Evolutionary conservation across 352 stramenopile species (phyloP).

Genomic region (Phytopythium mirpurense): DNA sequence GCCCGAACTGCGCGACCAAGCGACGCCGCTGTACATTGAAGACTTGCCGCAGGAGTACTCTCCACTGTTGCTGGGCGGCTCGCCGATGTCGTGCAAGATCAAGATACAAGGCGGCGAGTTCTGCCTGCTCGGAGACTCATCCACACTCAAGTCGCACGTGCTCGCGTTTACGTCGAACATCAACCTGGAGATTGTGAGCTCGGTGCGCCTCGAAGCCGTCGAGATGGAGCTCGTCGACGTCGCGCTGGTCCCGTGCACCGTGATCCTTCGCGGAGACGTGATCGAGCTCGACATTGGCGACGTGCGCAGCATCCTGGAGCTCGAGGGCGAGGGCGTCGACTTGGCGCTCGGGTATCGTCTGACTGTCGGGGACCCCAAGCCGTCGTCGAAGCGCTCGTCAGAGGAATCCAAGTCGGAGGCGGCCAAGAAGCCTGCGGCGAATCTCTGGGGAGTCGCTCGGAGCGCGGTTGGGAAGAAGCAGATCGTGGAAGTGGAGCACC

Average conservation of each 20-base stretch:
- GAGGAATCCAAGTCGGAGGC: constrained; percentile 6
- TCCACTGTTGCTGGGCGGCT: constrained; percentile 54
- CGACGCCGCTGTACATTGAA: constrained; percentile 36
- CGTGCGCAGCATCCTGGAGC: constrained; percentile 72
- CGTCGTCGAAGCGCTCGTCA: constrained; percentile 13
- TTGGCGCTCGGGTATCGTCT: constrained; percentile 71
- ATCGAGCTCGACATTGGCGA: constrained; percentile 76
- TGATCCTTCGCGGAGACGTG: constrained; percentile 52
- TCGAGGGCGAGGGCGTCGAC: constrained; percentile 85
- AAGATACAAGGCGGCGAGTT: constrained; percentile 56
- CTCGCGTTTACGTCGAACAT: constrained; percentile 79
- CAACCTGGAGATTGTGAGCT: constrained; percentile 57
- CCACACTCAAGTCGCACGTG: constrained; percentile 64
- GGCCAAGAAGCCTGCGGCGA: constrained; percentile 26
- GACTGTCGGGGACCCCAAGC: constrained; percentile 34
- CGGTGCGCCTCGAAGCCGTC: constrained; percentile 53
- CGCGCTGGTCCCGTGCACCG: constrained; percentile 66
- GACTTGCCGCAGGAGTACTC: constrained; percentile 68
- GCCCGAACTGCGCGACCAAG: constrained; percentile 46
- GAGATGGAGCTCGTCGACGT: constrained; percentile 77
- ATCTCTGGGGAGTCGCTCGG: constrained; percentile 57
- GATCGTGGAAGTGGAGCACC: constrained; percentile 56
- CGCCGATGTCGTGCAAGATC: constrained; percentile 48
- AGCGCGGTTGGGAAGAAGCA: constrained; percentile 46
- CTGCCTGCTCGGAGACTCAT: constrained; percentile 75